Conservation (phyloP, 2,329 filamentous ascomycete species). For the Chaetomium sp. region DNA sequence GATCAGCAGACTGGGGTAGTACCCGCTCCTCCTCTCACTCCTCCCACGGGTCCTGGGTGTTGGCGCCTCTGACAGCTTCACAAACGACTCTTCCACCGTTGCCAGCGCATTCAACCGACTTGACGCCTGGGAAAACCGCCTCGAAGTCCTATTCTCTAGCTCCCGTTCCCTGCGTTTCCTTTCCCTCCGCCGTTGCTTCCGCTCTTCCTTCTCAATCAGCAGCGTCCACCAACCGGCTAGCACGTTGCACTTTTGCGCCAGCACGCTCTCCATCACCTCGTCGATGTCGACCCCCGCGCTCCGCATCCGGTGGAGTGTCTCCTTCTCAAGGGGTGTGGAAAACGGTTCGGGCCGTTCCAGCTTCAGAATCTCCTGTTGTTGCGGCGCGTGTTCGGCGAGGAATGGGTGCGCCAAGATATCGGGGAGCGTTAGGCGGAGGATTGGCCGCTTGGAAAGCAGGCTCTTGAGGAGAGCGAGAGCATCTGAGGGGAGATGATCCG, state of each 20-base stretch:
- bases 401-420: constrained; percentile 88
- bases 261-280: constrained; percentile 85
- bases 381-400: constrained; percentile 75
- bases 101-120: constrained; percentile 77
- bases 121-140: constrained; percentile 82
- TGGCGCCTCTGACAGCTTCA: constrained; percentile 38
- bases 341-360: constrained; percentile 76
- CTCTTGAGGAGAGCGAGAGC: constrained; percentile 69
- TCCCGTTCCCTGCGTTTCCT: constrained; percentile 81
- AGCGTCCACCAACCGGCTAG: constrained; percentile 95
- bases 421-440: constrained; percentile 71
- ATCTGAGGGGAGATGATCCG: constrained; percentile 69
- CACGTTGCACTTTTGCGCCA: constrained; percentile 82
- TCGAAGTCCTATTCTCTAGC: constrained; percentile 68
- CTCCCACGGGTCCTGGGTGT: constrained; percentile 67
- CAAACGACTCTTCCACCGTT: constrained; percentile 64
- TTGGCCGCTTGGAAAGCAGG: constrained; percentile 83
- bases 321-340: constrained; percentile 78
- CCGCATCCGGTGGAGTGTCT: constrained; percentile 86
- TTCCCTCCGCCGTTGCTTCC: constrained; percentile 74
- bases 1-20: constrained; percentile 55
- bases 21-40: constrained; percentile 66
- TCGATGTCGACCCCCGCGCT: constrained; percentile 92
- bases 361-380: constrained; percentile 84
- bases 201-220: constrained; percentile 86